phyloP scores from a whole-genome alignment of 192 early-diverging fungal genomes.

The Dissophora ornata region DNA sequence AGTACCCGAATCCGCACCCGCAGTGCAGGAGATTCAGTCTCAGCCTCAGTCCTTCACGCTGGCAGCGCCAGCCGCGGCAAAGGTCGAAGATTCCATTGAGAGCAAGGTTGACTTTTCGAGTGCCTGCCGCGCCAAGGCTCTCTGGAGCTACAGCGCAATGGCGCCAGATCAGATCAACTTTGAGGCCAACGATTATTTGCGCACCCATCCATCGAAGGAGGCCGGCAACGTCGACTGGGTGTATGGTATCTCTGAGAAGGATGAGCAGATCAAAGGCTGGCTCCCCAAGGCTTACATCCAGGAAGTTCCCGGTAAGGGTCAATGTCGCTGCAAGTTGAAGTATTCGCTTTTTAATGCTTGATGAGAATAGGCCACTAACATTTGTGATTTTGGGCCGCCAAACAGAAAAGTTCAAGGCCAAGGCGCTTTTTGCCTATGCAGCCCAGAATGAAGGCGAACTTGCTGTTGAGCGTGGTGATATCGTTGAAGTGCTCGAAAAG shows the following conservation, averaged over 20 bases:
- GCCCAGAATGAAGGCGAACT: conserved; percentile 66
- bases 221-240: conserved; percentile 60
- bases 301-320: conserved; percentile 45
- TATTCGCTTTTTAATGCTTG: no score
- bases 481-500: conserved; percentile 69
- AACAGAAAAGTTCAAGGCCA: conserved; percentile 55
- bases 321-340: no score
- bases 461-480: conserved; percentile 68
- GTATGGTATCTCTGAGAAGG: conserved; percentile 53
- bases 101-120: conserved; percentile 45
- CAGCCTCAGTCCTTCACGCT: neutral
- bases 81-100: conserved; percentile 19
- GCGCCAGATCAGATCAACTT: conserved; percentile 57
- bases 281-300: conserved; percentile 63
- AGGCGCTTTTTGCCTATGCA: conserved; percentile 57
- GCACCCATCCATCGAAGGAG: conserved; percentile 48
- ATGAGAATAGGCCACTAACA: neutral
- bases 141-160: conserved; percentile 58
- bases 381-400: neutral
- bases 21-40: neutral
- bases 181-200: conserved; percentile 52
- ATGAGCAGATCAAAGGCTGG: conserved; percentile 53
- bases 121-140: conserved; percentile 41
- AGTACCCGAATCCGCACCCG: neutral
- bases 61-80: conserved; percentile 1